Evolutionary conservation across 2,329 filamentous ascomycete genomes (phyloP).

Genomic region (Epichloe brachyelytri): DNA sequence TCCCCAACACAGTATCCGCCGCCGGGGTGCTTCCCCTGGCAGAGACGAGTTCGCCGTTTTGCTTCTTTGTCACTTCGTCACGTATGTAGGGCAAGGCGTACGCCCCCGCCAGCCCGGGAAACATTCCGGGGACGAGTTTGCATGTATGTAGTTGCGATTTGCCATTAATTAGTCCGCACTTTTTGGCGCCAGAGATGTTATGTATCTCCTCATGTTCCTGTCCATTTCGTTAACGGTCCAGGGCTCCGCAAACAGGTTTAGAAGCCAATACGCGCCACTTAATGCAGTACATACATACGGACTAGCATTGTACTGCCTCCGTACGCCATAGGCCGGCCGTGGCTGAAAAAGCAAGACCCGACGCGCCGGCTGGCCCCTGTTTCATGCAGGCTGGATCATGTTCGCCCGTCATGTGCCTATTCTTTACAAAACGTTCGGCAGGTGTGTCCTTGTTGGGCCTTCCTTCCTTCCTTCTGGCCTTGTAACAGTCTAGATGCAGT

Average conservation of each 20-base stretch:
- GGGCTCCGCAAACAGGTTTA: no score
- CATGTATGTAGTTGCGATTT: no score
- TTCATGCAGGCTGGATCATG: not conserved
- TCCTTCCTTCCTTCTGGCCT: not conserved
- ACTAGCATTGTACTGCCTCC: no score
- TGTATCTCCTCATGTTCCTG: not conserved
- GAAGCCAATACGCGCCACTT: no score
- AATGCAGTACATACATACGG: no score
- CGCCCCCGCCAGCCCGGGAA: no score
- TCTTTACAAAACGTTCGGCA: not conserved
- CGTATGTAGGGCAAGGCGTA: not conserved
- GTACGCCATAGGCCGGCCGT: not conserved
- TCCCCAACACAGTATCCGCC: not conserved
- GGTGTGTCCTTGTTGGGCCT: not conserved
- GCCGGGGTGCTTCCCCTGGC: not conserved
- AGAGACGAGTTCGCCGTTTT: not conserved
- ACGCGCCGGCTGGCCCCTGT: conserved; percentile 7
- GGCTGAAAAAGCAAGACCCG: conserved; percentile 2
- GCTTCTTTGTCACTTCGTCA: not conserved
- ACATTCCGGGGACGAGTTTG: no score
- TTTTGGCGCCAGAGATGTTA: no score
- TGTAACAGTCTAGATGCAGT: not conserved
- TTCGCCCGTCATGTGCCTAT: not conserved
- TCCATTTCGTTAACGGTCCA: not conserved
- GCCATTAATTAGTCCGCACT: no score